Conservation (phyloP, 768 basidiomycete genomes). For the Termitomyces sp. region DNA sequence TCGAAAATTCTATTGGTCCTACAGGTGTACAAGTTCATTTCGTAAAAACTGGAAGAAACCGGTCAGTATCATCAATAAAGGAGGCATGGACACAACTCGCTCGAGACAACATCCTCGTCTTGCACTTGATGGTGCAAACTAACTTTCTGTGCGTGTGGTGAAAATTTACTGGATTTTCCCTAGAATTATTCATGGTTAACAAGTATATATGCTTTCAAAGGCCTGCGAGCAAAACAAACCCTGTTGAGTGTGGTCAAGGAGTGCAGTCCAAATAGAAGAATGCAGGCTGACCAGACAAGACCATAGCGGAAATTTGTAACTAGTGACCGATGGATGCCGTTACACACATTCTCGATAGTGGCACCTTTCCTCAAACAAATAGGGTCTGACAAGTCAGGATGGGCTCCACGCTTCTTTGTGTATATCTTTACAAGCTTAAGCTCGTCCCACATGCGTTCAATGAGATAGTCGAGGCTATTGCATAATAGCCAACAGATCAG, state of each 20-base stretch:
- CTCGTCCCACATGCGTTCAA: constrained; percentile 75
- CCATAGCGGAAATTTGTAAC: constrained; percentile 91
- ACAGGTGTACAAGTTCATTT: constrained; percentile 13
- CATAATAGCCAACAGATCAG: constrained; percentile 2
- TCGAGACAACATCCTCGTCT: constrained; percentile 87
- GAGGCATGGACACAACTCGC: constrained; percentile 37
- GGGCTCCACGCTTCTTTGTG: constrained; percentile 95
- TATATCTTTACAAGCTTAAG: constrained; percentile 87
- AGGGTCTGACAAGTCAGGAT: constrained; percentile 88
- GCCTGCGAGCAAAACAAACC: constrained; percentile 1
- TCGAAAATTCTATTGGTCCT: neutral
- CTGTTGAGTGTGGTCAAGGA: constrained; percentile 1
- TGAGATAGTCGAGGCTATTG: constrained; percentile 60
- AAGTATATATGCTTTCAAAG: neutral
- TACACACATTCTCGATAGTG: constrained; percentile 92
- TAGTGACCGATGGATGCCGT: constrained; percentile 87
- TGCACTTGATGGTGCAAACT: constrained; percentile 78
- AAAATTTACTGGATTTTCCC: constrained; percentile 94
- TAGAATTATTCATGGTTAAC: constrained; percentile 18
- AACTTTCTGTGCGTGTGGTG: constrained; percentile 92
- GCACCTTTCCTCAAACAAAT: constrained; percentile 88
- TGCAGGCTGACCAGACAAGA: constrained; percentile 72
- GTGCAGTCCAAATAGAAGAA: neutral
- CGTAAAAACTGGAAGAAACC: constrained; percentile 21
- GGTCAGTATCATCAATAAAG: neutral